These are phyloP conservation scores for Phytophthora multivora DNA, from an alignment of 352 stramenopile genomes.

Conservation along the genomic window DNA sequence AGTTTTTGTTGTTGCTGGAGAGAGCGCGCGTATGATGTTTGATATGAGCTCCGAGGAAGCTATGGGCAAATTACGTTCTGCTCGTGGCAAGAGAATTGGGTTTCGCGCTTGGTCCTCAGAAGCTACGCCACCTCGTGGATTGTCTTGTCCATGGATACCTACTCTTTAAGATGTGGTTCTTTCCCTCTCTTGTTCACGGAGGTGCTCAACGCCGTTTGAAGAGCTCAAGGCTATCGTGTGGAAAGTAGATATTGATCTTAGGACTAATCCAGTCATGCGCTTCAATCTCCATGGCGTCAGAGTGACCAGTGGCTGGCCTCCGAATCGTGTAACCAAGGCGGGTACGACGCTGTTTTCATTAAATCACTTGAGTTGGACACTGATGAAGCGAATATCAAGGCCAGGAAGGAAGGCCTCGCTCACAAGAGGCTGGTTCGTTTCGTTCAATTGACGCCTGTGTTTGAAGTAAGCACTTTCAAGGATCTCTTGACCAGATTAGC, in stretches of 20 bases:
- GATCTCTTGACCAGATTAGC: not conserved
- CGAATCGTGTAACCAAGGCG: not conserved
- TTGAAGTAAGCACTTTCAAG: not conserved
- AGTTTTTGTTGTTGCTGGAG: not conserved
- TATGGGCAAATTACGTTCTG: not conserved
- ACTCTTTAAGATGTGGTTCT: not conserved
- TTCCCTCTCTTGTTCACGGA: not conserved
- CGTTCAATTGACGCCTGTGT: not conserved
- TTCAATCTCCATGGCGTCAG: not conserved
- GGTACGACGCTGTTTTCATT: not conserved
- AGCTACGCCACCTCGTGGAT: not conserved
- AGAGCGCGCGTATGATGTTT: not conserved
- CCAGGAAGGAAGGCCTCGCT: not conserved
- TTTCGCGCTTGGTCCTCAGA: not conserved
- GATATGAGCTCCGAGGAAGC: not conserved
- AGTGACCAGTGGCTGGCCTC: not conserved
- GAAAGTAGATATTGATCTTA: not conserved
- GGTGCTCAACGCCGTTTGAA: not conserved
- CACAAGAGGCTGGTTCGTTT: not conserved
- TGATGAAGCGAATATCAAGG: not conserved
- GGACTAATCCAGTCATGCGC: not conserved
- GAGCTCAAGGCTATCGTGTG: not conserved
- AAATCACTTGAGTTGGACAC: not conserved
- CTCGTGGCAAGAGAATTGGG: not conserved
- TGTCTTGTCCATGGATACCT: not conserved